Percentiles rank a stretch among this genome's conserved stretches.
These are phyloP conservation scores for Berkeleyomyces rouxiae DNA, from an alignment of 2,329 filamentous ascomycete genomes.

Conservation along the genomic window DNA sequence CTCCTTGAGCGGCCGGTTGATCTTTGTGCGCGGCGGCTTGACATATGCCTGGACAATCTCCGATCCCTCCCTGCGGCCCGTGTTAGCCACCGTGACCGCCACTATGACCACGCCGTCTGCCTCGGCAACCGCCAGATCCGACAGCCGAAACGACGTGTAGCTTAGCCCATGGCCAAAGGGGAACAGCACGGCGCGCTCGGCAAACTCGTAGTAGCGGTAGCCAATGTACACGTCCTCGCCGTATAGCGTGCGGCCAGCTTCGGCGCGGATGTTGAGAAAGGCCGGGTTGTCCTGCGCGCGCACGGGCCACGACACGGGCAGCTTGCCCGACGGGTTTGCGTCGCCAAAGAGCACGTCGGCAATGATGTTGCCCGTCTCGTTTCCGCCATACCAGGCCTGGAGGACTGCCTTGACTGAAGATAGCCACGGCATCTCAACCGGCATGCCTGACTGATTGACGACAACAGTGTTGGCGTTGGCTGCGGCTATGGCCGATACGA, in stretches of 20 bases:
- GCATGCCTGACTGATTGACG: slow-evolving; percentile 63
- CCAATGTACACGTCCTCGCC: slow-evolving; percentile 69
- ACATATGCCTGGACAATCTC: slow-evolving; percentile 44
- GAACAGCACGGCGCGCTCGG: slow-evolving; percentile 49
- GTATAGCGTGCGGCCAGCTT: slow-evolving; percentile 56
- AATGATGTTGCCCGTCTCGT: slow-evolving; percentile 68
- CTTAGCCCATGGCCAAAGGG: slow-evolving; percentile 67
- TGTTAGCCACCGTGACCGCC: slow-evolving; percentile 41
- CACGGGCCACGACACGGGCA: slow-evolving; percentile 58
- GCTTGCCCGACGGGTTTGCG: slow-evolving; percentile 57
- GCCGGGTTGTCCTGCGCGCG: slow-evolving; percentile 50
- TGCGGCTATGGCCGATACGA: slow-evolving; percentile 48
- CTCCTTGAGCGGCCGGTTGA: slow-evolving; percentile 43
- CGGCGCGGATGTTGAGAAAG: slow-evolving; percentile 56
- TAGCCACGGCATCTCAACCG: slow-evolving; percentile 56
- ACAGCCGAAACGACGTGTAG: slow-evolving; percentile 52
- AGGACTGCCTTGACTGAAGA: slow-evolving; percentile 35
- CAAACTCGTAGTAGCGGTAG: slow-evolving; percentile 64
- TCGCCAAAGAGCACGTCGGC: slow-evolving; percentile 63
- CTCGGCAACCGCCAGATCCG: slow-evolving; percentile 29
- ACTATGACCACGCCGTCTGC: slow-evolving; percentile 48
- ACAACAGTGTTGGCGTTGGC: slow-evolving; percentile 55
- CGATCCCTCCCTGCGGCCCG: slow-evolving; percentile 34
- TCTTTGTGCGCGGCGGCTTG: slow-evolving; percentile 31
- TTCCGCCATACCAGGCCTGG: slow-evolving; percentile 77